Evolutionary conservation across 2,329 filamentous ascomycete genomes (phyloP), one percentile per base, ranked within the genome.

Genomic region (Tolypocladium album): DNA sequence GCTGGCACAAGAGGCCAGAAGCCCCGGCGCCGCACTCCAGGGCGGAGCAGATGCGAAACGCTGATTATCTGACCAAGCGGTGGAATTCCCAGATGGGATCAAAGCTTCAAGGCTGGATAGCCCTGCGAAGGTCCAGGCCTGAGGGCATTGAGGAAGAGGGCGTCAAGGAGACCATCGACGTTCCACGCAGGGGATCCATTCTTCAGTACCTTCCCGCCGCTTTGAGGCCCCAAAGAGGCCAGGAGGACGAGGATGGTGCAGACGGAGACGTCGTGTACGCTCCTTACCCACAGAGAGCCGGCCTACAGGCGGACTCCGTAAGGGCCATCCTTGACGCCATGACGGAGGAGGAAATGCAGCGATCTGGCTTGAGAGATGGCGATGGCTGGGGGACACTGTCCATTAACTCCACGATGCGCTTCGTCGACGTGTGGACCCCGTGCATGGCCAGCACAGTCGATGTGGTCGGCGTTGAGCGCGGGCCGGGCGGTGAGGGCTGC

Each of bases 41-140:
- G 43, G 74, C 78, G 2, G 81, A 83, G 63, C 78, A 85, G 63
- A 72, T 82, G 65, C 80, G 79, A 61, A 84, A 83, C 61, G 81
- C 81, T 2, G 76, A 78, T 1, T 75, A 76, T 56, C 67, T 86
- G 47, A 80, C 80, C 0, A 67, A 67, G 11, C 70, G 72, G 15
- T 85, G 82, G 82, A 82, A 85, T 63, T 64, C 69, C 5, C 64
- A 69, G 43, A 61, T 84, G 4, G 69, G 72, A n/a, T 69, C 68
- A 8, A 69, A 70, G 20, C 69, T 82, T 57, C 67, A 71, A 0
- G 64, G 72, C 9, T 85, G 82, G 82, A 70, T 72, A 52, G 66
- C 69, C 15, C 74, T 71, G 47, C 69, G 69, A n/a, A 70, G 78
- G 31, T 66, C 70, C 1, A 68, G 73, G 36, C 84, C 82, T 72